Evolutionary conservation across 1,139 yeast species (phyloP).

Genomic region (Yamadazyma friedrichii): DNA sequence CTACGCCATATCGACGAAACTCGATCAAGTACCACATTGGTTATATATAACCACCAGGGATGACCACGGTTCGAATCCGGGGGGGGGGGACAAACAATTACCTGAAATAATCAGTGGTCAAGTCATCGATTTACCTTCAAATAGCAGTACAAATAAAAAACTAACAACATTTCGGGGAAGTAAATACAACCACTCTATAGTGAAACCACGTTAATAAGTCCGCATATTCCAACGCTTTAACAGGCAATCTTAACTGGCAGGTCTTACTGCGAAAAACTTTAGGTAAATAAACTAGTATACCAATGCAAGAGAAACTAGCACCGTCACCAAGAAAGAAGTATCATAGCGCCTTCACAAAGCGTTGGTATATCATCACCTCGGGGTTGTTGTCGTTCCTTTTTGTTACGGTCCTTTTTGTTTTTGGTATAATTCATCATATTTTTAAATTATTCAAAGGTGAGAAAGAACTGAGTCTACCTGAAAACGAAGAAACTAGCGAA

Average conservation of each 20-base stretch:
- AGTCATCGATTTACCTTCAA: too few species aligned
- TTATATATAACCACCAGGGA: too few species aligned
- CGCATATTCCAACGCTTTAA: too few species aligned
- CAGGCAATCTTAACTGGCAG: background rate
- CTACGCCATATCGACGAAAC: constrained; percentile 19
- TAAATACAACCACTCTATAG: too few species aligned
- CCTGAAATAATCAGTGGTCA: too few species aligned
- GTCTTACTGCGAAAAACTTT: constrained; percentile 10
- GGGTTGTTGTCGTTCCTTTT: constrained; percentile 30
- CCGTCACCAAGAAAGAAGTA: constrained; percentile 19
- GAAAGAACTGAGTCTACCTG: constrained; percentile 11
- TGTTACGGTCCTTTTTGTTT: constrained; percentile 21
- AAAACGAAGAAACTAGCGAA: constrained; percentile 18
- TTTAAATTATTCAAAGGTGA: constrained; percentile 24
- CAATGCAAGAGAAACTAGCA: constrained; percentile 18
- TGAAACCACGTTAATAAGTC: too few species aligned
- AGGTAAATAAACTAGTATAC: too few species aligned
- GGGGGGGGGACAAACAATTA: too few species aligned
- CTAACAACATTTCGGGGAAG: too few species aligned
- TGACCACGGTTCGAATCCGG: too few species aligned
- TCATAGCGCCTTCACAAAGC: constrained; percentile 19
- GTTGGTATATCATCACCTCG: constrained; percentile 25
- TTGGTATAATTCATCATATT: constrained; percentile 29
- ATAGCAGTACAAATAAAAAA: too few species aligned
- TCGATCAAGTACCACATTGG: background rate